phyloP scores from a whole-genome alignment of 2,329 filamentous ascomycete species.

The Myriosclerotinia scirpicola region DNA sequence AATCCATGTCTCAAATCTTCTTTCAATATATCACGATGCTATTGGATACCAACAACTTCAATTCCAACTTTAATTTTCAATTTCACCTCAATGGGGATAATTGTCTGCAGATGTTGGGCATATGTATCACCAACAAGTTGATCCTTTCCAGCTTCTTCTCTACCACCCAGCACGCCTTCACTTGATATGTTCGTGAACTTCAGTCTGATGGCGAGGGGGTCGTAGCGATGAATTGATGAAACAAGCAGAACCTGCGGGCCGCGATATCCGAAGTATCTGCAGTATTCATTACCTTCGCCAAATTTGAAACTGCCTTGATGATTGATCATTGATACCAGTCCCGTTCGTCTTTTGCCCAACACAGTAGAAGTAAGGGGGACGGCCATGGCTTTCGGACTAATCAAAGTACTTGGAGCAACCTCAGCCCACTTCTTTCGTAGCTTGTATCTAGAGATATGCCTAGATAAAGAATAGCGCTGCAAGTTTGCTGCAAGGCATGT shows the following conservation, averaged over 20 bases:
- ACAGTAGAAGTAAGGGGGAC: background rate
- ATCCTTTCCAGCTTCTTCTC: background rate
- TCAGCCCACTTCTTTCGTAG: constrained; percentile 10
- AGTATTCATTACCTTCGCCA: background rate
- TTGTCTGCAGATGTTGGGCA: background rate
- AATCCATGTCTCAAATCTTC: constrained; percentile 8
- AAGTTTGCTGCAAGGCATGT: background rate
- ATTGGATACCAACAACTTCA: constrained; percentile 3
- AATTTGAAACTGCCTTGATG: constrained; percentile 15
- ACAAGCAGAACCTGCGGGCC: background rate
- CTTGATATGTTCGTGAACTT: background rate
- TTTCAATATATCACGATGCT: background rate
- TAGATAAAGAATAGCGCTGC: constrained; percentile 10
- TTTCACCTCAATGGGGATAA: background rate
- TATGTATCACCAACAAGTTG: background rate
- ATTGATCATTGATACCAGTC: background rate
- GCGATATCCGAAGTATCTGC: constrained; percentile 3
- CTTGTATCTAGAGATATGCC: constrained; percentile 4
- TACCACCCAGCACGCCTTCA: background rate
- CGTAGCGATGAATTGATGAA: background rate
- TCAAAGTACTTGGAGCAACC: constrained; percentile 11
- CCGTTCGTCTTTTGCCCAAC: background rate
- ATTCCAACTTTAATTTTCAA: background rate
- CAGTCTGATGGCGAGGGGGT: background rate
- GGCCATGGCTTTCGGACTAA: background rate